A percentile compares a stretch with the other conserved stretches of the same genome.
Conservation (phyloP, 2,329 filamentous ascomycete genomes). For the Aspergillus vadensis region DNA sequence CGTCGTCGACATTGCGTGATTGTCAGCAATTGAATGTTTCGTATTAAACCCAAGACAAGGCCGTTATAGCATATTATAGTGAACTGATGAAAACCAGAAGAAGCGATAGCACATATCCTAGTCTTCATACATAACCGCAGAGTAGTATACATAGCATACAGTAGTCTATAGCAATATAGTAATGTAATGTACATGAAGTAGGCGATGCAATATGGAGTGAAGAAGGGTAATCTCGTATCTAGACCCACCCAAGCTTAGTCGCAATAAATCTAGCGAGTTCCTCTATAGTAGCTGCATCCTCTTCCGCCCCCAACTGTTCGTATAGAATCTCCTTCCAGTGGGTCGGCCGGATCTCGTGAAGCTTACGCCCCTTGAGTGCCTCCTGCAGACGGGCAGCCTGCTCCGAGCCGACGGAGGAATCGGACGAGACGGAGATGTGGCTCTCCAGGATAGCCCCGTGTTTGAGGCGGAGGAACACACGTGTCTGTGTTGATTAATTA, state of each 20-base stretch:
- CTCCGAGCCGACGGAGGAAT: conserved; percentile 32
- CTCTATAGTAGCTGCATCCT: conserved; percentile 19
- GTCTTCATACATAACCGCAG: too few relatives aligned
- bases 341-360: conserved; percentile 51
- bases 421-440: conserved; percentile 41
- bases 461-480: conserved; percentile 44
- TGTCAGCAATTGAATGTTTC: neutral
- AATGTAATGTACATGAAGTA: neutral
- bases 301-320: conserved; percentile 19
- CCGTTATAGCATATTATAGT: too few relatives aligned
- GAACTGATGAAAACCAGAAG: too few relatives aligned
- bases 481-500: conserved; percentile 34
- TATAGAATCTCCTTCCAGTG: conserved; percentile 32
- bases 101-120: too few relatives aligned
- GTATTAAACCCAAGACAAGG: too few relatives aligned
- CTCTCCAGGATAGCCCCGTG: conserved; percentile 45
- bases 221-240: neutral
- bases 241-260: conserved; percentile 27
- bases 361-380: conserved; percentile 41
- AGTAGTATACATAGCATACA: too few relatives aligned
- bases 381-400: conserved; percentile 38
- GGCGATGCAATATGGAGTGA: too few relatives aligned
- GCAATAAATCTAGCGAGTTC: conserved; percentile 31
- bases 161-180: neutral
- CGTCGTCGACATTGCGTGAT: neutral